phyloP scores from a whole-genome alignment of 257 asterid genomes.

The Mentha longifolia region DNA sequence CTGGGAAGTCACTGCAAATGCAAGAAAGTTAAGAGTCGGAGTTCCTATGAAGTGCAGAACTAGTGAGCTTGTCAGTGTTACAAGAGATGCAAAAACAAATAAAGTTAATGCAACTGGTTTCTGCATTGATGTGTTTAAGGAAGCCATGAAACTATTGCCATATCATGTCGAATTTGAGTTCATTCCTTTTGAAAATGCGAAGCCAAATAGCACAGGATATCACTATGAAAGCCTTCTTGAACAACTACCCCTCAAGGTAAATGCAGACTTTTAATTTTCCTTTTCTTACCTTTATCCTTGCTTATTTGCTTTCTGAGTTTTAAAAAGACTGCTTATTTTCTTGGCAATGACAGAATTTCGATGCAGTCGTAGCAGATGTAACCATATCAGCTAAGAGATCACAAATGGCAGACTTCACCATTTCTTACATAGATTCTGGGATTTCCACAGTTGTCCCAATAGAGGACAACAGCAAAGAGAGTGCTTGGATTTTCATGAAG shows the following conservation, averaged over 20 bases:
- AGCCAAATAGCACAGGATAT: constrained; percentile 23
- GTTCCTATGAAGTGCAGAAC: constrained; percentile 48
- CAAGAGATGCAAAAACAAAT: constrained; percentile 37
- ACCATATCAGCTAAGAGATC: constrained; percentile 43
- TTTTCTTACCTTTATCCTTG: background rate
- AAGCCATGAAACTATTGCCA: constrained; percentile 42
- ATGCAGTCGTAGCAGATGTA: constrained; percentile 53
- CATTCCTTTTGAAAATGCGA: constrained; percentile 26
- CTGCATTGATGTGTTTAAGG: constrained; percentile 48
- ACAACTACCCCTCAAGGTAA: constrained; percentile 39
- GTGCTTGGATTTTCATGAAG: constrained; percentile 58
- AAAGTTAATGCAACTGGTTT: constrained; percentile 45
- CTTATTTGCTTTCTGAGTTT: background rate
- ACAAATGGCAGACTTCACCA: constrained; percentile 41
- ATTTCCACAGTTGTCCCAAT: constrained; percentile 42
- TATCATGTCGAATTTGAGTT: constrained; percentile 40
- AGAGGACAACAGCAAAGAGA: constrained; percentile 31
- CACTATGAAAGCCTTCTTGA: constrained; percentile 39
- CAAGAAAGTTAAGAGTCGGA: constrained; percentile 44
- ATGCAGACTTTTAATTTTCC: background rate
- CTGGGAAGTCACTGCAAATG: constrained; percentile 44
- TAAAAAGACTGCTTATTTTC: no score
- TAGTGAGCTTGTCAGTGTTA: constrained; percentile 38
- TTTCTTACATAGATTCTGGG: constrained; percentile 50
- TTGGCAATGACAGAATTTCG: constrained; percentile 12